Percentiles rank a stretch among this genome's conserved stretches.
Evolutionary conservation across 345 rosid genomes (phyloP).

Genomic region (Acer campestre): DNA sequence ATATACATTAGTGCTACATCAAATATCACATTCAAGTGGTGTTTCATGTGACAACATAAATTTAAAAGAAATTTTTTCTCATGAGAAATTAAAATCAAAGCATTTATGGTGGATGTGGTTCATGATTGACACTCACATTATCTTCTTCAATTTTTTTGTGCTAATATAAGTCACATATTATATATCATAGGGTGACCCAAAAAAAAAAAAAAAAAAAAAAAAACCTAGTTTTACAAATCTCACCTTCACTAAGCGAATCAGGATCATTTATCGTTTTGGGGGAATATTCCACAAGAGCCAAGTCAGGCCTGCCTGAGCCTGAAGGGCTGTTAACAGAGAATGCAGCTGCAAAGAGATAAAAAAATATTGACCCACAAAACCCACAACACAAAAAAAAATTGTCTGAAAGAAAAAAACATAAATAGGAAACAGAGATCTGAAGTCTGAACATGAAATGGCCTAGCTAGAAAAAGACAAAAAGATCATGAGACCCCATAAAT

Average conservation of each 20-base stretch:
- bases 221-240: background rate
- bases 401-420: conserved; percentile 4
- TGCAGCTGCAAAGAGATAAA: conserved; percentile 41
- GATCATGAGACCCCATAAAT: background rate
- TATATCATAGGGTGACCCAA: no score
- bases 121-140: conserved; percentile 16
- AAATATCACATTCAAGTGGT: conserved; percentile 12
- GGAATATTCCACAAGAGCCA: conserved; percentile 66
- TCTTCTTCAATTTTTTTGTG: conserved; percentile 11
- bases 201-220: no score
- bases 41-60: conserved; percentile 7
- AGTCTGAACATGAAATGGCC: background rate
- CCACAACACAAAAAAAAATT: background rate
- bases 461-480: background rate
- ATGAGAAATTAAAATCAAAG: conserved; percentile 24
- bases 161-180: background rate
- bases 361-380: background rate
- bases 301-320: conserved; percentile 45
- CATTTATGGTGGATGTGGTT: conserved; percentile 23
- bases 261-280: conserved; percentile 39
- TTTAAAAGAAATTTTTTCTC: conserved; percentile 18
- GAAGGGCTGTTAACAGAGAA: conserved; percentile 42
- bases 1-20: conserved; percentile 5
- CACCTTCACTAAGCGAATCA: conserved; percentile 50
- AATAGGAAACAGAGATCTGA: background rate